These are phyloP conservation scores for Phytophthora pisi DNA, from an alignment of 352 stramenopile species.

Conservation along the genomic window DNA sequence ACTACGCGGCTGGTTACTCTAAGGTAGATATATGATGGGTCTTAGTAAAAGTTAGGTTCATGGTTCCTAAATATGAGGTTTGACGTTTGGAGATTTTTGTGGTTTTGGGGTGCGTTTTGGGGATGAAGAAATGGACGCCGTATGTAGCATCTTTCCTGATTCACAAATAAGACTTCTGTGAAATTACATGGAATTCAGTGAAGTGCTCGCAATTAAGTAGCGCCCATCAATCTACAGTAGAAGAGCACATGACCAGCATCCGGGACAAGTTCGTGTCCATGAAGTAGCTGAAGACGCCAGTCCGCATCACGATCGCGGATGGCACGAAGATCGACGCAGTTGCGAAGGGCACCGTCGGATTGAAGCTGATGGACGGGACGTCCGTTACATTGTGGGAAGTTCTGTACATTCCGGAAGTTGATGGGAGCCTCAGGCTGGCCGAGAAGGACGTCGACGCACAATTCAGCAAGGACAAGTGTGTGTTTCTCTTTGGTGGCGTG, in stretches of 20 bases:
- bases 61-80: no score
- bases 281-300: slow-evolving; percentile 4
- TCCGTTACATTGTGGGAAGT: not conserved
- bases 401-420: slow-evolving; percentile 8
- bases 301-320: slow-evolving; percentile 12
- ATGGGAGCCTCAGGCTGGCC: slow-evolving; percentile 2
- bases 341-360: not conserved
- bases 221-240: no score
- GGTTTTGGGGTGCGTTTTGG: no score
- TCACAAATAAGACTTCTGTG: no score
- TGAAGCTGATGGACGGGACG: not conserved
- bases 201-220: no score
- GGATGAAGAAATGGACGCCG: no score
- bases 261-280: not conserved
- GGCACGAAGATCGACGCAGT: not conserved
- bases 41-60: no score
- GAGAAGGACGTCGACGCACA: slow-evolving; percentile 16
- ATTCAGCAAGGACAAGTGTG: slow-evolving; percentile 25
- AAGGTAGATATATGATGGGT: no score
- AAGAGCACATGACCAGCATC: not conserved
- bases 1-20: no score
- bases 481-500: slow-evolving; percentile 7
- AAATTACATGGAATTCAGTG: no score
- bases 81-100: no score
- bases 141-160: no score